Conservation (phyloP, 257 asterid species). For the Plantago elongata region DNA sequence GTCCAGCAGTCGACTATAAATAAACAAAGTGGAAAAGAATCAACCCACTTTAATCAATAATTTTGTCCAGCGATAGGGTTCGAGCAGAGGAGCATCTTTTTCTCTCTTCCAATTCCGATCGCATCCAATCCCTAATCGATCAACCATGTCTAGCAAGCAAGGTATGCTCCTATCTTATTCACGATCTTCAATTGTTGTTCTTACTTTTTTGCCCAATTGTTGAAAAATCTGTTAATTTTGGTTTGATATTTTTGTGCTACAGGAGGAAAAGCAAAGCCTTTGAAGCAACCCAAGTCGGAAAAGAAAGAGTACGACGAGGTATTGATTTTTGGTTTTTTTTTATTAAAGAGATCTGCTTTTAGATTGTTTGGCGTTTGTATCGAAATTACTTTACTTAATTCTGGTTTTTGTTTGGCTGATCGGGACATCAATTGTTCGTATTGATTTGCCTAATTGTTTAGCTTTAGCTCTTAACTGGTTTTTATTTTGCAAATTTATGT, state of each 20-base stretch:
- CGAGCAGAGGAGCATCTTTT: not conserved
- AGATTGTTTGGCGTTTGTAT: not conserved
- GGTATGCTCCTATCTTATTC: constrained; percentile 13
- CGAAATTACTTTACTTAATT: not conserved
- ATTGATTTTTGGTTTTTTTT: not conserved
- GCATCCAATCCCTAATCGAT: constrained; percentile 7
- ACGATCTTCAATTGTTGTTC: not conserved
- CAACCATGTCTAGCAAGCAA: constrained; percentile 39
- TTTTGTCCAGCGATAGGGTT: not conserved
- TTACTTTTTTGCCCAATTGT: not conserved
- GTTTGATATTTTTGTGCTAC: constrained; percentile 13
- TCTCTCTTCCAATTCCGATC: not conserved
- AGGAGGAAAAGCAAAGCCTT: constrained; percentile 74
- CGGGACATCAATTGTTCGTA: too few relatives aligned
- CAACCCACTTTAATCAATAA: not conserved
- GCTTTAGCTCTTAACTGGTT: not conserved
- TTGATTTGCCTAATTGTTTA: not conserved
- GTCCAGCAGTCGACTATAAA: not conserved
- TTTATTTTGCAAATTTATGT: not conserved
- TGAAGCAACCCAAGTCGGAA: constrained; percentile 53
- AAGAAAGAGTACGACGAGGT: constrained; percentile 69
- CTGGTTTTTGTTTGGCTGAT: too few relatives aligned
- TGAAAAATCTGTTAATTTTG: not conserved
- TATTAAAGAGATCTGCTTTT: not conserved
- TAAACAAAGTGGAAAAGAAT: constrained; percentile 4